Evolutionary conservation across 139 green algal species (phyloP), one percentile per base, ranked within the genome.

Genomic region (Astrephomene gubernaculifera): DNA sequence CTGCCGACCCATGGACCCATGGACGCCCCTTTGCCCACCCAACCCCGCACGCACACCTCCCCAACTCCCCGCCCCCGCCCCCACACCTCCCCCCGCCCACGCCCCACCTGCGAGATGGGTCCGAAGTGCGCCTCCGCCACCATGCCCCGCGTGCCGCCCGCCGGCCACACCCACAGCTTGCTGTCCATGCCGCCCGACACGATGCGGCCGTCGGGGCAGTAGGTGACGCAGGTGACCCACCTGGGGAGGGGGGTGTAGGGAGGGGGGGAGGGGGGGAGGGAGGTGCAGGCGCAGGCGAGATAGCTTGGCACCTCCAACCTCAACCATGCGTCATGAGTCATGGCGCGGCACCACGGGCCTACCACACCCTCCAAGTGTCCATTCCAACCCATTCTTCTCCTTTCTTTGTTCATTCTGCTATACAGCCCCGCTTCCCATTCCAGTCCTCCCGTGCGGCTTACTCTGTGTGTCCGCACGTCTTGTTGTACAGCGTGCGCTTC

Each of bases 161-260:
- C 35, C 2, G 89, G 71, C 95, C 95, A 98, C 63, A 98, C 79
- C 88, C 94, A 97, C 35, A 98, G 73, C 41, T 87, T 87, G 29
- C 82, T 87, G 86, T 98, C 95, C 93, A 96, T 96, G 44, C 93
- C 94, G 12, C 93, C 93, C 39, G 92, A 96, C 19, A 96, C 76
- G 4, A 97, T 83, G 3, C 82, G 81, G 33, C 93, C 93, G 81
- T 94, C 91, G 19, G 91, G 83, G 33, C 93, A 80, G 87, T 92
- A 91, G 22, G 79, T 65, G 24, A 94, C 91, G 31, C 72, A 88
- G 22, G 92, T 94, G 4, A 96, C 94, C 93, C 94, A 93, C 78
- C 90, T 94, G 85, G 6, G 31, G 19, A n/a, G 17, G 19, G 6
- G 57, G 49, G 49, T 25, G 49, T 17, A 12, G 49, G 49, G 49